phyloP scores from a whole-genome alignment of 352 stramenopile species.

The Nothophytophthora sp. region DNA sequence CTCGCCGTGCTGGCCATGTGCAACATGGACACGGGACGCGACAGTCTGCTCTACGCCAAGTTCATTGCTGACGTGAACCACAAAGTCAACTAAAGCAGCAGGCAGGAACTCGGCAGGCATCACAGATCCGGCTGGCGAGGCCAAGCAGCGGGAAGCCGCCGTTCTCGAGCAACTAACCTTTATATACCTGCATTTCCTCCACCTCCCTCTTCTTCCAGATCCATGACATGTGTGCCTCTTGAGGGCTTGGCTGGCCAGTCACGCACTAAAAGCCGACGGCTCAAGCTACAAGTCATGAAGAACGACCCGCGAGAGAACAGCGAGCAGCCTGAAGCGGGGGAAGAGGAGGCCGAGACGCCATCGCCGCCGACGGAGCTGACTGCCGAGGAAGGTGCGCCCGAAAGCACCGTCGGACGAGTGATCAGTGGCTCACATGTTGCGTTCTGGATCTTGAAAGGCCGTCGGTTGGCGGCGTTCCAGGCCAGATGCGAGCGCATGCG shows the following conservation, averaged over 20 bases:
- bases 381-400: constrained; percentile 8
- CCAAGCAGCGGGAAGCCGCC: constrained; percentile 9
- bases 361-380: background rate
- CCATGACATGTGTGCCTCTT: background rate
- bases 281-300: constrained; percentile 12
- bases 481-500: constrained; percentile 23
- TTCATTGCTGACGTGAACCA: constrained; percentile 65
- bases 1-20: constrained; percentile 57
- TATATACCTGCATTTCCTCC: constrained; percentile 25
- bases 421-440: background rate
- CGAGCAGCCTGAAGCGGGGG: constrained; percentile 6
- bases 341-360: constrained; percentile 1
- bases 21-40: constrained; percentile 73
- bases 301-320: constrained; percentile 14
- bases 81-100: constrained; percentile 51
- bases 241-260: background rate
- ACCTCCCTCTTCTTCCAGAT: no score
- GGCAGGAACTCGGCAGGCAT: background rate
- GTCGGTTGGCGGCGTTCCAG: constrained; percentile 22
- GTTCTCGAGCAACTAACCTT: constrained; percentile 26
- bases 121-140: constrained; percentile 4
- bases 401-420: background rate
- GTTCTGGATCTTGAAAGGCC: constrained; percentile 9
- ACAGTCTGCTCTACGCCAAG: constrained; percentile 88
- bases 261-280: background rate